A percentile compares a stretch with the other conserved stretches of the same genome.
These are phyloP conservation scores for Arthonia radiata DNA, from an alignment of 495 filamentous ascomycete genomes.

Conservation along the genomic window DNA sequence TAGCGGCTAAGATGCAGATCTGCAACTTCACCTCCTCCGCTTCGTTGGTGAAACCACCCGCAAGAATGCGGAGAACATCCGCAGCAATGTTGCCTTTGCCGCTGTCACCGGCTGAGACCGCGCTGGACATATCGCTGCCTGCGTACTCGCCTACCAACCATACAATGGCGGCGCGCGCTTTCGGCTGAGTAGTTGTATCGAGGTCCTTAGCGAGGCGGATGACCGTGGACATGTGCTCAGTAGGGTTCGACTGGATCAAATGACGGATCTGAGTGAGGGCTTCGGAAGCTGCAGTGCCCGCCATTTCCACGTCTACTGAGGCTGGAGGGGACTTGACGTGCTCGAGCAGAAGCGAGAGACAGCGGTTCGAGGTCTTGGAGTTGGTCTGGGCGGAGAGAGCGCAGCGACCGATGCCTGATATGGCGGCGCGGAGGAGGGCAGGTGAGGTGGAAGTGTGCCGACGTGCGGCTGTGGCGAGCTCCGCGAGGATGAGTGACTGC, in stretches of 20 bases:
- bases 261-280: slow-evolving; percentile 82
- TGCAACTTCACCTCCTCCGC: slow-evolving; percentile 68
- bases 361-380: slow-evolving; percentile 39
- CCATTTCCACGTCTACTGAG: too few relatives aligned
- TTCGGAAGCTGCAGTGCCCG: slow-evolving; percentile 71
- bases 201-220: slow-evolving; percentile 79
- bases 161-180: slow-evolving; percentile 76
- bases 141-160: slow-evolving; percentile 95
- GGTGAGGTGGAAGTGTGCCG: not conserved
- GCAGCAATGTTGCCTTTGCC: slow-evolving; percentile 89
- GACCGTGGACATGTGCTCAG: slow-evolving; percentile 53
- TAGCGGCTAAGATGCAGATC: slow-evolving; percentile 76
- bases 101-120: too few relatives aligned
- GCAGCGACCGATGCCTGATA: slow-evolving; percentile 78
- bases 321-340: slow-evolving; percentile 64
- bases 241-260: slow-evolving; percentile 75
- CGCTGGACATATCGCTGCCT: slow-evolving; percentile 43
- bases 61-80: slow-evolving; percentile 74
- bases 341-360: slow-evolving; percentile 52
- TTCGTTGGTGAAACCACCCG: slow-evolving; percentile 63
- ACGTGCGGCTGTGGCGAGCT: slow-evolving; percentile 34
- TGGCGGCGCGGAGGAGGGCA: slow-evolving; percentile 60
- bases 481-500: slow-evolving; percentile 67
- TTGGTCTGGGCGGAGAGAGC: slow-evolving; percentile 38
- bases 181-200: slow-evolving; percentile 57